Conservation (phyloP, 169 alveolate genomes). For the Babesia divergens region DNA sequence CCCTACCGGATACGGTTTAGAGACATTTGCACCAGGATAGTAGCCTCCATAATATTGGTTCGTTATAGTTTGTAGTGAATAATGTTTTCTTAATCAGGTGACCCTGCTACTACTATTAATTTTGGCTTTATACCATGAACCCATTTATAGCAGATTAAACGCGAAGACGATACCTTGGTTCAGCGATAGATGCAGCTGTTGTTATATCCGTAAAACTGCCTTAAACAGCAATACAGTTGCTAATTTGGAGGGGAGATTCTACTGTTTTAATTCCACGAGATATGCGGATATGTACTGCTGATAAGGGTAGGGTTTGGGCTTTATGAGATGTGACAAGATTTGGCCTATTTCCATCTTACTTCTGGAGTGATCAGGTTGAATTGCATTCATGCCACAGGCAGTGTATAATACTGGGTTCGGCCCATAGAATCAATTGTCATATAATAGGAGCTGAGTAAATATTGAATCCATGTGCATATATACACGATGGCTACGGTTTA, state of each 20-base stretch:
- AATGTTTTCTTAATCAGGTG: neutral
- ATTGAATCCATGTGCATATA: too few species aligned
- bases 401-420: too few species aligned
- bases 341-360: too few species aligned
- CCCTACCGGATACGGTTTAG: constrained; percentile 23
- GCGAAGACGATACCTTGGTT: neutral
- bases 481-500: too few species aligned
- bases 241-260: constrained; percentile 7
- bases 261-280: neutral
- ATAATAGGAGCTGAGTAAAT: too few species aligned
- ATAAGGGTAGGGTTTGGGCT: too few species aligned
- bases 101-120: neutral
- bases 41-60: neutral
- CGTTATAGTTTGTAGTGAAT: neutral
- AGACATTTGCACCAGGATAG: neutral
- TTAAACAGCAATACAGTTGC: neutral
- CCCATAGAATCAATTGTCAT: too few species aligned
- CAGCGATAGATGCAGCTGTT: constrained; percentile 2
- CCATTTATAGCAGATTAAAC: neutral
- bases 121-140: neutral
- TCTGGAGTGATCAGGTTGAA: too few species aligned
- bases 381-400: too few species aligned
- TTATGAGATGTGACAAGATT: too few species aligned
- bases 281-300: constrained; percentile 8
- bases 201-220: neutral